Evolutionary conservation across 169 alveolate species (phyloP).

Genomic region (Amoebophrya sp.): DNA sequence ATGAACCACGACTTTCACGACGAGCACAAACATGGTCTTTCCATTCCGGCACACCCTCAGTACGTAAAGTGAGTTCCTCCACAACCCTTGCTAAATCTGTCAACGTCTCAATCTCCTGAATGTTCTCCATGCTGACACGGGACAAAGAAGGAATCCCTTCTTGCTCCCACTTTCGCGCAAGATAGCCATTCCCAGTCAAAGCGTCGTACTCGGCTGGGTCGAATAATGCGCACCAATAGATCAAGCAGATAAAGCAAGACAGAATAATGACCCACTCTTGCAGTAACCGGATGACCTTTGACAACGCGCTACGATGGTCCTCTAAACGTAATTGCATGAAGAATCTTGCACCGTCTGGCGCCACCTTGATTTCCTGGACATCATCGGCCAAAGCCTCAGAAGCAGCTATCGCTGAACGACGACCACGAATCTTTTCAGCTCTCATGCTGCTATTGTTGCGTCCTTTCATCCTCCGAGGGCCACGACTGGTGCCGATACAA

Average conservation of each 20-base stretch:
- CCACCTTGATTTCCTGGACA: too few relatives aligned
- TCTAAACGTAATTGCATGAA: not conserved
- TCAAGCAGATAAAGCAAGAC: not conserved
- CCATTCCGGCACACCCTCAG: not conserved
- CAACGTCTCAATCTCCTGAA: not conserved
- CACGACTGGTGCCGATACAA: too few relatives aligned
- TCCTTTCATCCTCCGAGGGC: too few relatives aligned
- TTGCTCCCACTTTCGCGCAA: not conserved
- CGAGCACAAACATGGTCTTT: not conserved
- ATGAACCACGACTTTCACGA: not conserved
- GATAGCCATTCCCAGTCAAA: not conserved
- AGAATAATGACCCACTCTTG: not conserved
- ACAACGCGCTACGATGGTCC: not conserved
- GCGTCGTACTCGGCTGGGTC: not conserved
- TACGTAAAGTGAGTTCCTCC: not conserved
- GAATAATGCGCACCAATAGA: not conserved
- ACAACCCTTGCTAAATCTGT: not conserved
- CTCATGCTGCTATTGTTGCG: too few relatives aligned
- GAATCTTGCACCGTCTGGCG: not conserved
- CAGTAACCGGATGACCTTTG: not conserved
- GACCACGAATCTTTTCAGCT: too few relatives aligned
- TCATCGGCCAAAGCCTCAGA: too few relatives aligned
- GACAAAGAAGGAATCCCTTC: not conserved
- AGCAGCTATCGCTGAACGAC: too few relatives aligned
- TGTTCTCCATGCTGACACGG: not conserved